Evolutionary conservation across 257 asterid genomes (phyloP).

Genomic region (Penstemon eatonii): DNA sequence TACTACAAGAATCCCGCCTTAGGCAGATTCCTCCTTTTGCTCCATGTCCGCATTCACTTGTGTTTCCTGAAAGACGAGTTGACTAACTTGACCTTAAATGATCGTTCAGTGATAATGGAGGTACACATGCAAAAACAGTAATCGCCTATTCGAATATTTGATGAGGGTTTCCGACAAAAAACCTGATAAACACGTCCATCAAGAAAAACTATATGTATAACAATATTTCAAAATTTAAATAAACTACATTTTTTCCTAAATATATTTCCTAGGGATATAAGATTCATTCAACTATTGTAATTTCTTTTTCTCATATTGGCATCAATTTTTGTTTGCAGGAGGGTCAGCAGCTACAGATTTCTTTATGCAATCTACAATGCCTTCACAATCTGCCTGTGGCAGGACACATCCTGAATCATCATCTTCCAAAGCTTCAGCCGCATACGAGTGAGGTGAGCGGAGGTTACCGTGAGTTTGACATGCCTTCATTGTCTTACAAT

Average conservation of each 20-base stretch:
- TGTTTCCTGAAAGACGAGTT: too few relatives aligned
- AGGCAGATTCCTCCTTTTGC: too few relatives aligned
- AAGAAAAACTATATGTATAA: background rate
- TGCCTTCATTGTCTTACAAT: conserved; percentile 97
- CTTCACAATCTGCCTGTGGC: conserved; percentile 66
- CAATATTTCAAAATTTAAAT: background rate
- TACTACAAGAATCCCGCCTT: too few relatives aligned
- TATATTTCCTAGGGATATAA: background rate
- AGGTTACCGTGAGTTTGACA: conserved; percentile 90
- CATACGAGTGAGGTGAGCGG: conserved; percentile 76
- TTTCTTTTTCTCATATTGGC: conserved; percentile 7
- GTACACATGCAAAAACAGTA: too few relatives aligned
- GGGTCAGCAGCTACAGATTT: conserved; percentile 57
- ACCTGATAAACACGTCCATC: too few relatives aligned
- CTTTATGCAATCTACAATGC: conserved; percentile 70
- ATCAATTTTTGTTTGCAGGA: conserved; percentile 27
- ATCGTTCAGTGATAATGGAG: too few relatives aligned
- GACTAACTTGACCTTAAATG: too few relatives aligned
- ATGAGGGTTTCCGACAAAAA: too few relatives aligned
- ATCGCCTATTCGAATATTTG: too few relatives aligned
- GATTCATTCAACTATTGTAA: background rate
- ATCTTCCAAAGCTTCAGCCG: conserved; percentile 32
- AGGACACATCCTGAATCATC: conserved; percentile 37
- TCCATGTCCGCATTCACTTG: too few relatives aligned
- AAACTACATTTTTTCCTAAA: background rate